These are phyloP conservation scores for Blastocystis sp. DNA, from an alignment of 352 stramenopile species.

Conservation along the genomic window DNA sequence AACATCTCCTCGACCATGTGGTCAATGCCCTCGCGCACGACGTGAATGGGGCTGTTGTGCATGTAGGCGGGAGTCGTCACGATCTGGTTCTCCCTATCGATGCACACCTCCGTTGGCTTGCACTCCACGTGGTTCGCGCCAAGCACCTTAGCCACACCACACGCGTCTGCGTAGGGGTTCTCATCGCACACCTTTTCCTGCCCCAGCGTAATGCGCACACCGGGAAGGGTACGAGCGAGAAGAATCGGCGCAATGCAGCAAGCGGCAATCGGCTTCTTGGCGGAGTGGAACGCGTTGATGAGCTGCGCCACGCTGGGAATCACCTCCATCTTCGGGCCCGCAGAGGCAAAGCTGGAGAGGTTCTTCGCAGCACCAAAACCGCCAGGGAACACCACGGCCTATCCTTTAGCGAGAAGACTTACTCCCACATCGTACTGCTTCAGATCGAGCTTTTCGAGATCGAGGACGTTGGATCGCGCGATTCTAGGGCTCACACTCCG, in stretches of 20 bases:
- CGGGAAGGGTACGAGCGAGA: slow-evolving; percentile 75
- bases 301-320: slow-evolving; percentile 73
- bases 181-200: slow-evolving; percentile 72
- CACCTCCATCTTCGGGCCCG: slow-evolving; percentile 77
- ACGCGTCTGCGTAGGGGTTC: slow-evolving; percentile 75
- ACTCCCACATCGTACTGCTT: slow-evolving; percentile 73
- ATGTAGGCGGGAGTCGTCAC: slow-evolving; percentile 77
- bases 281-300: slow-evolving; percentile 75
- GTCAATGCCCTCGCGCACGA: slow-evolving; percentile 76
- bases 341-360: slow-evolving; percentile 76
- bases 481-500: slow-evolving; percentile 67
- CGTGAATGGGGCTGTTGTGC: slow-evolving; percentile 74
- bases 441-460: slow-evolving; percentile 74
- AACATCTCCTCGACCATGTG: slow-evolving; percentile 76
- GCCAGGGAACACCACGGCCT: slow-evolving; percentile 76
- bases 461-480: slow-evolving; percentile 75
- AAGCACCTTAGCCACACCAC: slow-evolving; percentile 75
- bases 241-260: slow-evolving; percentile 77
- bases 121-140: slow-evolving; percentile 73
- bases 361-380: slow-evolving; percentile 78
- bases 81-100: slow-evolving; percentile 76
- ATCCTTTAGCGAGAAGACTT: background rate
- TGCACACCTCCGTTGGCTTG: slow-evolving; percentile 66
- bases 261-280: slow-evolving; percentile 77
- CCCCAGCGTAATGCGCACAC: slow-evolving; percentile 76